These are phyloP conservation scores for Castanospermum australe DNA, from an alignment of 306 rosid species.

Conservation along the genomic window DNA sequence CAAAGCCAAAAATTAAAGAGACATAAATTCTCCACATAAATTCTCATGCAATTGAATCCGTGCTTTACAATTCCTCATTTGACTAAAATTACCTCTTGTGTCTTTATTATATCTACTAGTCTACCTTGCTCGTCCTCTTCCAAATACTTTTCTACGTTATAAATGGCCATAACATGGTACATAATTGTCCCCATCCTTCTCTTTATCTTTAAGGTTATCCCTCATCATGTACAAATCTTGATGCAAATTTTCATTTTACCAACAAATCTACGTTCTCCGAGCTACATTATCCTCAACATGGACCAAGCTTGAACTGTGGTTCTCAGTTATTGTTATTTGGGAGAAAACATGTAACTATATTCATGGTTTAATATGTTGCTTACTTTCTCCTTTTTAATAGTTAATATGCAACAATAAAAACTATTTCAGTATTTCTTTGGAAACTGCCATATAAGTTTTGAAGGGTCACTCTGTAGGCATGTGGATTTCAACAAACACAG, in stretches of 20 bases:
- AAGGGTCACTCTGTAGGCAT: slow-evolving; percentile 3
- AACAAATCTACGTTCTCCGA: slow-evolving; percentile 4
- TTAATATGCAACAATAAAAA: slow-evolving; percentile 7
- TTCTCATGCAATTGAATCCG: too few relatives aligned
- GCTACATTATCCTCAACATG: not conserved
- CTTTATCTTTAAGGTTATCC: not conserved
- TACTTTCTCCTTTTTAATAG: not conserved
- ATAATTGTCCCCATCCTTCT: not conserved
- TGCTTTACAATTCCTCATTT: too few relatives aligned
- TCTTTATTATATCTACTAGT: not conserved
- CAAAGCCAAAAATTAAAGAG: too few relatives aligned
- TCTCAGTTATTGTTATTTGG: not conserved
- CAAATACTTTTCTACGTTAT: not conserved
- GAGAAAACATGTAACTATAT: not conserved
- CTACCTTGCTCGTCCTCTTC: not conserved
- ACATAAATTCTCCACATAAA: too few relatives aligned
- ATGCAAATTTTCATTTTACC: not conserved
- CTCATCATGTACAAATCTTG: not conserved
- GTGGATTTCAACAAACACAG: not conserved
- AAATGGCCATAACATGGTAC: not conserved
- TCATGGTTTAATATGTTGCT: not conserved
- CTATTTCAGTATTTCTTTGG: not conserved
- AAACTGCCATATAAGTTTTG: not conserved
- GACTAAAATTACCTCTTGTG: not conserved
- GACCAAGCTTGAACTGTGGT: not conserved